Base-by-base conservation (phyloP, 371 early-diverging fungal species). In the Rhizopus sp. region DNA sequence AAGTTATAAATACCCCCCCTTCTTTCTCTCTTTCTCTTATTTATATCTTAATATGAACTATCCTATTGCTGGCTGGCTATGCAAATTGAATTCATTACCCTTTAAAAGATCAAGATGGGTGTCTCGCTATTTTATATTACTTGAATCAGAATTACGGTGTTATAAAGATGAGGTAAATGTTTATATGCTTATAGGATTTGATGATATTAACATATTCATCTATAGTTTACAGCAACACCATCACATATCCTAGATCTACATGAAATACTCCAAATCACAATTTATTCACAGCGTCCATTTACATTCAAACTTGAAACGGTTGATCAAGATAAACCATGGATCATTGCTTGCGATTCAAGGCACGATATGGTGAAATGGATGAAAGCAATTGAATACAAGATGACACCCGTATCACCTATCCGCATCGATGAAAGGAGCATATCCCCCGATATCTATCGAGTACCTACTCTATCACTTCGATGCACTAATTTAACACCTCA, bases 91-190 rank as follows among this genome's bases (percentile, higher is more conserved):
- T 8, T 32, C 52, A 30, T 48, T 58, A 10, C 60, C 64, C 13
- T 62, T 62, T 50, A 59, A 59, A 31, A 57, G 69, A 59, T 46
- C 62, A 38, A 38, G 64, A 13, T 65, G 69, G 66, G 34, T 52
- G 39, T 62, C 69, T 15, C 39, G 55, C 6, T 68, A 50, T n/a
- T 68, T 68, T 54, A 63, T 68, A 4, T 54, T 68, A 39, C 58
- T 68, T 23, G 57, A 63, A 37, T 62, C 68, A 12, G 68, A 68
- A 46, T 30, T 68, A 30, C 48, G 63, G 3, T 53, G 51, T 16
- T 68, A 68, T 46, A 68, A 63, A 53, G 53, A 68, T 41, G 60
- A 63, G 57, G 66, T 60, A 64, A 35, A 30, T 12, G 16, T 47
- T 6, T 37, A 16, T 8, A 10, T 10, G 23, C 7, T 3, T 30